phyloP scores from a whole-genome alignment of 148 eudicot species.

The Amaranthus palmeri region DNA sequence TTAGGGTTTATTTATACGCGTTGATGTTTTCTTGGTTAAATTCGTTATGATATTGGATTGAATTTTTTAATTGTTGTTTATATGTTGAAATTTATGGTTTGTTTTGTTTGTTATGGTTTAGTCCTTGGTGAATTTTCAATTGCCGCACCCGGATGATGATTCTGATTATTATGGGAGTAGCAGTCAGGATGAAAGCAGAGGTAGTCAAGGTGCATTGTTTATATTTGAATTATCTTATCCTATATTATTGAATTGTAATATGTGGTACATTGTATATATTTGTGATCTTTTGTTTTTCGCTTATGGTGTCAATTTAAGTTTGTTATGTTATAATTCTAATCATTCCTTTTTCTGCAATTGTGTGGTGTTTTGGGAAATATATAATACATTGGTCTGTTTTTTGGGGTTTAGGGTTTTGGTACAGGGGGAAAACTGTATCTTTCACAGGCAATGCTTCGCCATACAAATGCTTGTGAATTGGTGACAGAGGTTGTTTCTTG shows the following conservation, averaged over 20 bases:
- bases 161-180: slow-evolving; percentile 78
- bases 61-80: neutral
- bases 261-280: neutral
- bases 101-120: slow-evolving; percentile 29
- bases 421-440: neutral
- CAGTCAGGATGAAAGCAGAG: slow-evolving; percentile 95
- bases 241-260: neutral
- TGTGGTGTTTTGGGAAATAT: neutral
- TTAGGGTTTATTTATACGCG: slow-evolving; percentile 7
- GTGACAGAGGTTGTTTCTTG: neutral
- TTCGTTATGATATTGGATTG: slow-evolving; percentile 7
- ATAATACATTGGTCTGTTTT: neutral
- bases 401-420: neutral
- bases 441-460: neutral
- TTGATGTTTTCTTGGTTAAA: neutral
- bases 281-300: neutral
- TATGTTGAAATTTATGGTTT: neutral
- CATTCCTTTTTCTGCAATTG: neutral
- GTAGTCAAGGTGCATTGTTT: slow-evolving; percentile 49
- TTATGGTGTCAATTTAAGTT: neutral
- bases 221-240: neutral
- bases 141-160: slow-evolving; percentile 78
- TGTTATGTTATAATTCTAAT: neutral
- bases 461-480: neutral
- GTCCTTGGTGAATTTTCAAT: slow-evolving; percentile 86